Conservation (phyloP, 2,329 filamentous ascomycete genomes). For the Penicillium sp. region DNA sequence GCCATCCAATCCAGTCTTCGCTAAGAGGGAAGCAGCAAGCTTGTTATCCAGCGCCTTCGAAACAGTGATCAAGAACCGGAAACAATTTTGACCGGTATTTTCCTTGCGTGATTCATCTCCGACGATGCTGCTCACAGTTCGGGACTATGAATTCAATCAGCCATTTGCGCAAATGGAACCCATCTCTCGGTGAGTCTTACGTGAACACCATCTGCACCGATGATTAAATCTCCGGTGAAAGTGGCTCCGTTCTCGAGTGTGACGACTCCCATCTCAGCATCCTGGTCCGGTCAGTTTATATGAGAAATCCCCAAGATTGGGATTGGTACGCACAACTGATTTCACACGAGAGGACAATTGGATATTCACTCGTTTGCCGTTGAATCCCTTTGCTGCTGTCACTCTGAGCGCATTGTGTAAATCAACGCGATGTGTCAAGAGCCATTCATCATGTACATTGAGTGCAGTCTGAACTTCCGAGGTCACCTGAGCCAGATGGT, state of each 20-base stretch:
- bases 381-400: constrained; percentile 26
- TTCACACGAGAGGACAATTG: not conserved
- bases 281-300: not conserved
- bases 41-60: not conserved
- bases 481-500: not conserved
- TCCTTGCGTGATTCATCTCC: not conserved
- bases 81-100: not conserved
- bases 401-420: constrained; percentile 37
- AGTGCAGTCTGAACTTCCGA: not conserved
- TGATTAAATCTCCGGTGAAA: constrained; percentile 40
- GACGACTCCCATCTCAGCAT: not conserved
- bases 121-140: not conserved
- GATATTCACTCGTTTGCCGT: constrained; percentile 1
- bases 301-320: not conserved
- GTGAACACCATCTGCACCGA: constrained; percentile 45
- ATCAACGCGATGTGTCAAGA: constrained; percentile 41
- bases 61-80: not conserved
- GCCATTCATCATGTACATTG: constrained; percentile 15
- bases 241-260: constrained; percentile 31
- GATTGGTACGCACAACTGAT: not conserved
- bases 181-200: constrained; percentile 21
- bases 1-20: not conserved
- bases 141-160: not conserved
- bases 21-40: not conserved
- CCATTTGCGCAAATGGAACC: not conserved